Conservation (phyloP, 305 asterid species). For the Solanum hybrid region DNA sequence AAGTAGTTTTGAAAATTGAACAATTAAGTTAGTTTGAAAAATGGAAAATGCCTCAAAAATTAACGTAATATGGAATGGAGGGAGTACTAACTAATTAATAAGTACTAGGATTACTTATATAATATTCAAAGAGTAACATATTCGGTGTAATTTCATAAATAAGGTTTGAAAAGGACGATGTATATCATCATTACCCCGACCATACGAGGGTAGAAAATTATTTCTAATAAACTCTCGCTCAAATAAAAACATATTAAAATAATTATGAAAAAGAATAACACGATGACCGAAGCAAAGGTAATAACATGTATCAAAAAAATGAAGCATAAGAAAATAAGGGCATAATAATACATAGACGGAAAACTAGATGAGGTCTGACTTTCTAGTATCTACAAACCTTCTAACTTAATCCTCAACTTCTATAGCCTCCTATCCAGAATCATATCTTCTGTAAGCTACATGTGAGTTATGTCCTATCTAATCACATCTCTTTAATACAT, state of each 20-base stretch:
- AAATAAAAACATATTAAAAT: neutral
- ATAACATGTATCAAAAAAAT: neutral
- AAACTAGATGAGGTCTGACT: neutral
- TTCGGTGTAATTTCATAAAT: neutral
- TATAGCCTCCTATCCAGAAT: neutral
- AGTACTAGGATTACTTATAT: neutral
- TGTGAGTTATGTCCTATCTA: neutral
- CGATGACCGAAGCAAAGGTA: neutral
- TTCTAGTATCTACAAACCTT: neutral
- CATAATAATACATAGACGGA: neutral
- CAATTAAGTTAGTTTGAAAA: no score
- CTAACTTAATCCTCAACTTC: neutral
- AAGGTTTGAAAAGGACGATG: fast-evolving
- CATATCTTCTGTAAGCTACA: neutral
- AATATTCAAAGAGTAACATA: neutral
- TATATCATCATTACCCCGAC: neutral
- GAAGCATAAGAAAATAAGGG: neutral
- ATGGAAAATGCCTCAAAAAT: no score
- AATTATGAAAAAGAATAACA: neutral
- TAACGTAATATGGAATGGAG: no score
- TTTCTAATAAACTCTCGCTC: neutral
- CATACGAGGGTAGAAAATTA: neutral
- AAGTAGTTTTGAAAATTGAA: no score
- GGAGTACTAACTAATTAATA: neutral
- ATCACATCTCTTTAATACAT: neutral